Evolutionary conservation across 1,284 basidiomycete species (phyloP).

Genomic region (Ustilago sp.): DNA sequence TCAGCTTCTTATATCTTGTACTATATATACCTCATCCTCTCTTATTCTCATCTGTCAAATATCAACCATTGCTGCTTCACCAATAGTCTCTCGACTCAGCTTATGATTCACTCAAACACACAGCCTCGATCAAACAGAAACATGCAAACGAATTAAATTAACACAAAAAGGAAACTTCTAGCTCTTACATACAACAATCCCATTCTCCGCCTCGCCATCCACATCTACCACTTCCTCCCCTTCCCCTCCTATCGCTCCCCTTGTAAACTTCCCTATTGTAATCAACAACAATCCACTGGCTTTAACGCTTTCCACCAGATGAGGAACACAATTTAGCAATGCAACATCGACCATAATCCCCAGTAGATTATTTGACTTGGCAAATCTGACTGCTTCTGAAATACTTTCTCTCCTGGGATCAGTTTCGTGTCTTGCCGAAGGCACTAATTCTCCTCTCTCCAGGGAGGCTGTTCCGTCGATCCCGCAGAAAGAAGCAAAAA

Average conservation of each 20-base stretch:
- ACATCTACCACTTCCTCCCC: constrained; percentile 27
- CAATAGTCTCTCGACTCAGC: not conserved
- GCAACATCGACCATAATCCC: constrained; percentile 92
- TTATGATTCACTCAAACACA: not conserved
- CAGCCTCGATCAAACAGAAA: not conserved
- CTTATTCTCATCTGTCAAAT: not conserved
- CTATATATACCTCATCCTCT: constrained; percentile 25
- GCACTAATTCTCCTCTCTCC: constrained; percentile 51
- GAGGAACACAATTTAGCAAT: constrained; percentile 55
- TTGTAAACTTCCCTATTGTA: constrained; percentile 54
- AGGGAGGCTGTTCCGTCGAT: constrained; percentile 71
- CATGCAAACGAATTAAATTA: constrained; percentile 3
- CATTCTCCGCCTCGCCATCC: constrained; percentile 57
- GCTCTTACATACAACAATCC: constrained; percentile 59
- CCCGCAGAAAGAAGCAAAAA: constrained; percentile 90
- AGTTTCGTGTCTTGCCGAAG: constrained; percentile 71
- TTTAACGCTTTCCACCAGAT: constrained; percentile 64
- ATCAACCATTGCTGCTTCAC: not conserved
- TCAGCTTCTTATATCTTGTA: constrained; percentile 13
- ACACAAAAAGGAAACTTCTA: constrained; percentile 5
- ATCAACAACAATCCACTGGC: constrained; percentile 65
- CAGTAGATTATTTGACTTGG: constrained; percentile 90
- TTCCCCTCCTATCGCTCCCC: constrained; percentile 12
- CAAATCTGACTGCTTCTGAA: constrained; percentile 91
- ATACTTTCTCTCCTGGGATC: constrained; percentile 78